Conservation (phyloP, 2,329 filamentous ascomycete genomes). For the Trichoderma asperellum region DNA sequence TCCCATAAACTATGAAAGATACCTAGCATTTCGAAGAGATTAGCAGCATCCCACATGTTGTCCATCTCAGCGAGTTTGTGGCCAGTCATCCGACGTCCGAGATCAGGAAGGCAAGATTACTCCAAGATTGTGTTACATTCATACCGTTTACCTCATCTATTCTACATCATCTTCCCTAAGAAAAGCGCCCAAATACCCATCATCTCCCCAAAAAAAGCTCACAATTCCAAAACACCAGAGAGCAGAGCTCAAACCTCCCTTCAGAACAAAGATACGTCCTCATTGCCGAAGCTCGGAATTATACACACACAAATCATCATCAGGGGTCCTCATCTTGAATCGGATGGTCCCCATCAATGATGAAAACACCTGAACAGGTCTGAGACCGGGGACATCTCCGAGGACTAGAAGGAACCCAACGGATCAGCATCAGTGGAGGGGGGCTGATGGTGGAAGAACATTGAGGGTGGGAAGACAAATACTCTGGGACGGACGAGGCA, state of each 20-base stretch:
- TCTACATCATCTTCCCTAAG: not conserved
- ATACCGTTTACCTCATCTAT: not conserved
- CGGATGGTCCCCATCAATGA: not conserved
- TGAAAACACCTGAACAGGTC: not conserved
- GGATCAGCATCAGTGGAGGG: not conserved
- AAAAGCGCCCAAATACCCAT: not conserved
- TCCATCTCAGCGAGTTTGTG: no score
- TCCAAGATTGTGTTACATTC: not conserved
- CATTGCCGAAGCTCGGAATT: not conserved
- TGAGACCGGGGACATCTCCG: not conserved
- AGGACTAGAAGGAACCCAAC: not conserved
- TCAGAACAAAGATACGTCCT: not conserved
- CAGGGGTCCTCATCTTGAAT: not conserved
- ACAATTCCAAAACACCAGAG: not conserved
- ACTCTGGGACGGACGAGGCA: no score
- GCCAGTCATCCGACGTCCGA: not conserved
- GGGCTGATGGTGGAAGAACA: not conserved
- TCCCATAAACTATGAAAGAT: not conserved
- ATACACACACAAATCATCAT: not conserved
- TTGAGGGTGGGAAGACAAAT: no score
- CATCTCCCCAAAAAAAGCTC: not conserved
- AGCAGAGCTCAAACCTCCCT: not conserved
- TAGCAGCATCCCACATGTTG: not conserved
- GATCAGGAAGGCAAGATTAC: not conserved
- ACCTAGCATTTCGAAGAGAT: not conserved